These are phyloP conservation scores for Jacaranda mimosifolia DNA, from an alignment of 257 asterid genomes.

Conservation along the genomic window DNA sequence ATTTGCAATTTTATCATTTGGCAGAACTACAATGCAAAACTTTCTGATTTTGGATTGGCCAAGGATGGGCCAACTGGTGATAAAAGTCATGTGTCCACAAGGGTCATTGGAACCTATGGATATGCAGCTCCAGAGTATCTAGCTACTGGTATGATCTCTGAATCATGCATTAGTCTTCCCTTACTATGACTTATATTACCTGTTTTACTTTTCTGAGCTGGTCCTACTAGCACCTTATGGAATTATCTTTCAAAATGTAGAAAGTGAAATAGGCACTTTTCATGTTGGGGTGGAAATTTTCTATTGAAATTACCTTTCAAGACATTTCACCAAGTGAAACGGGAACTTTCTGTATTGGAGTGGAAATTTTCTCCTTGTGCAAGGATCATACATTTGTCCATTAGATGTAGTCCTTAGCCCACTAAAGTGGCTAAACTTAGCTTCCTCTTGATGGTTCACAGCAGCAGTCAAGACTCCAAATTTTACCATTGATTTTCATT, in stretches of 20 bases:
- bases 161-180: not conserved
- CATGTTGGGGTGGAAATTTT: not conserved
- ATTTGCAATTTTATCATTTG: slow-evolving; percentile 29
- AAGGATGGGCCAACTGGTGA: slow-evolving; percentile 88
- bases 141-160: slow-evolving; percentile 67
- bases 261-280: slow-evolving; percentile 17
- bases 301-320: not conserved
- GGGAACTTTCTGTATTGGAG: slow-evolving; percentile 10
- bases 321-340: not conserved
- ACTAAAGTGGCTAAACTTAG: not conserved
- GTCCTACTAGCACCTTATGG: slow-evolving; percentile 6
- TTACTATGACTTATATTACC: not conserved
- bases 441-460: no score
- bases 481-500: not conserved
- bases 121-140: slow-evolving; percentile 94
- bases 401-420: not conserved
- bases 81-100: slow-evolving; percentile 75
- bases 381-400: not conserved
- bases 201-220: not conserved
- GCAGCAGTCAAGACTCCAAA: not conserved
- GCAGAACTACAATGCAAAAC: slow-evolving; percentile 87
- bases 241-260: not conserved
- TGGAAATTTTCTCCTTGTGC: slow-evolving; percentile 5
- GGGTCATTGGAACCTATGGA: slow-evolving; percentile 89
- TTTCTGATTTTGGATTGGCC: slow-evolving; percentile 96